phyloP scores from a whole-genome alignment of 78 protist genomes.

The Dictyostelium purpureum region DNA sequence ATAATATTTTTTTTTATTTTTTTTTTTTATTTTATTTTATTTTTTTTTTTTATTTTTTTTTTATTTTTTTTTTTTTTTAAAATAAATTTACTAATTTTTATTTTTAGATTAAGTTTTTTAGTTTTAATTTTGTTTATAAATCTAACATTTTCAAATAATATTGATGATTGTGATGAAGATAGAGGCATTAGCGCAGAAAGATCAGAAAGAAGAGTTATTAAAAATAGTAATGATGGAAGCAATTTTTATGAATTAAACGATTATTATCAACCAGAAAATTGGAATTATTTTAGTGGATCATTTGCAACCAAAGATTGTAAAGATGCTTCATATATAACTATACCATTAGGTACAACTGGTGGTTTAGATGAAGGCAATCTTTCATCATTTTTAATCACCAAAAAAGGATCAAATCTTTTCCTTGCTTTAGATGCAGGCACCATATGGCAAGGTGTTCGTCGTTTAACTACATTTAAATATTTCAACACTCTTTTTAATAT shows the following conservation, averaged over 20 bases:
- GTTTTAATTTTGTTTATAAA: background rate
- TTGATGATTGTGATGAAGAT: background rate
- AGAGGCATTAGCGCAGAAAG: background rate
- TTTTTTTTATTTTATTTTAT: background rate
- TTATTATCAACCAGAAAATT: conserved; percentile 2
- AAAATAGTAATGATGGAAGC: background rate
- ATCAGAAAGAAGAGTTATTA: background rate
- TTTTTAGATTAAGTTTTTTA: background rate
- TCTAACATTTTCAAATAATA: background rate
- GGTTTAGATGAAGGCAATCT: conserved; percentile 56
- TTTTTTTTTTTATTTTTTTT: background rate
- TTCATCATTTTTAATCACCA: conserved; percentile 34
- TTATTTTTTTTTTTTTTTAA: background rate
- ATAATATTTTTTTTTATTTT: no score
- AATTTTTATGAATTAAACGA: conserved; percentile 2
- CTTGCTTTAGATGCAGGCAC: conserved; percentile 69
- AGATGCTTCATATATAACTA: conserved; percentile 23
- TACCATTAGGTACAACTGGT: conserved; percentile 61
- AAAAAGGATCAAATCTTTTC: conserved; percentile 40
- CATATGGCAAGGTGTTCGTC: conserved; percentile 25
- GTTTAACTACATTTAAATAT: background rate
- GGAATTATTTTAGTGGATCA: conserved; percentile 19
- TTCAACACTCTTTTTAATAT: background rate
- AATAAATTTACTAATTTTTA: no score
- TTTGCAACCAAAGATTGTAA: conserved; percentile 6